Percentiles rank a stretch among this genome's conserved stretches.
phyloP scores from a whole-genome alignment of 257 asterid genomes.

The Solanum pimpinellifolium region DNA sequence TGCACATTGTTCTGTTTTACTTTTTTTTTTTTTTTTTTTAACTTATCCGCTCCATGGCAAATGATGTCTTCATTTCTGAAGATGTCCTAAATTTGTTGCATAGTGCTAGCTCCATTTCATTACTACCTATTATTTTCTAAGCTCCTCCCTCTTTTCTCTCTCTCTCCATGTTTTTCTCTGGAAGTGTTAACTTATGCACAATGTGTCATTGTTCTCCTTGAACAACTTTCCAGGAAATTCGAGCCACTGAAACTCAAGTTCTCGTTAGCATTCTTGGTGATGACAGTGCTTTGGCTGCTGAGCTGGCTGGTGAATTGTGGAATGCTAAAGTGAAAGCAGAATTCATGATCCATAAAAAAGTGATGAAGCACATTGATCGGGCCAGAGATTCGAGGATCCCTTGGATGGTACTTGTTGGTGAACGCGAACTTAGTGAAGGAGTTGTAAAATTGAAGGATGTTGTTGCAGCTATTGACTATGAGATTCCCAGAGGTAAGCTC shows the following conservation, averaged over 20 bases:
- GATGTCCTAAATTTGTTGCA: neutral
- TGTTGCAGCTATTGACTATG: slow-evolving; percentile 23
- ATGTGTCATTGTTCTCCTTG: neutral
- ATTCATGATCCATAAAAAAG: slow-evolving; percentile 42
- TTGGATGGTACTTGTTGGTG: slow-evolving; percentile 73
- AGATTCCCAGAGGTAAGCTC: slow-evolving; percentile 37
- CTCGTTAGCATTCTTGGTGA: slow-evolving; percentile 75
- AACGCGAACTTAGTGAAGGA: slow-evolving; percentile 48
- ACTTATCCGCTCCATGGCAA: neutral
- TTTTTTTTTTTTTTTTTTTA: neutral
- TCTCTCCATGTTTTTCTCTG: neutral
- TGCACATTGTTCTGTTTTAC: neutral
- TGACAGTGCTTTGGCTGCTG: slow-evolving; percentile 57
- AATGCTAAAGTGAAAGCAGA: slow-evolving; percentile 66
- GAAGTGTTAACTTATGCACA: neutral
- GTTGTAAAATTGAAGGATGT: slow-evolving; percentile 52
- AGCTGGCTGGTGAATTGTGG: slow-evolving; percentile 67
- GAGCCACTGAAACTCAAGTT: slow-evolving; percentile 81
- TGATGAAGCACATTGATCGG: slow-evolving; percentile 54
- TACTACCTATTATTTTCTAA: neutral
- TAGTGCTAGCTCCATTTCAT: neutral
- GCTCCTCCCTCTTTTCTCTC: neutral
- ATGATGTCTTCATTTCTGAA: neutral
- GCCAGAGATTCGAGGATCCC: slow-evolving; percentile 63
- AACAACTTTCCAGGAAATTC: slow-evolving; percentile 34